Conservation (phyloP, 2,329 filamentous ascomycete genomes). For the Penicillium sp. region DNA sequence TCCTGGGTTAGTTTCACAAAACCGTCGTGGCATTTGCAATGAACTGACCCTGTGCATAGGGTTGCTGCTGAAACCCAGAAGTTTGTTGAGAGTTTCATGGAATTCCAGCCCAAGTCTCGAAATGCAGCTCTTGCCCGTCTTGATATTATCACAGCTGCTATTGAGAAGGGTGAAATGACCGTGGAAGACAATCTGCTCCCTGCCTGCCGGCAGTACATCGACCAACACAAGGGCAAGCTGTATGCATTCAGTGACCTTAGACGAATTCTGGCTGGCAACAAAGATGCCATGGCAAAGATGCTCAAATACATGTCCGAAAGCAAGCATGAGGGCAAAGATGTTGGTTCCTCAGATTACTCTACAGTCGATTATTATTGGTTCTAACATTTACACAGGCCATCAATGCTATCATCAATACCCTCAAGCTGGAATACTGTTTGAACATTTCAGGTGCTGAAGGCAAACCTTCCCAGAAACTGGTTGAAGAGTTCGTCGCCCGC, state of each 20-base stretch:
- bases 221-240: slow-evolving; percentile 42
- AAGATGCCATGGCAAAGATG: slow-evolving; percentile 26
- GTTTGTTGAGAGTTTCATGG: slow-evolving; percentile 37
- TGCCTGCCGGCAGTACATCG: slow-evolving; percentile 43
- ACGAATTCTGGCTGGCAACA: slow-evolving; percentile 32
- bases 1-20: slow-evolving; percentile 32
- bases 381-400: slow-evolving; percentile 19
- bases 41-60: slow-evolving; percentile 23
- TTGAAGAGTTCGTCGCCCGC: slow-evolving; percentile 39
- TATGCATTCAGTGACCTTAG: slow-evolving; percentile 49
- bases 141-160: slow-evolving; percentile 29
- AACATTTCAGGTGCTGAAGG: slow-evolving; percentile 33
- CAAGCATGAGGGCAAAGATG: slow-evolving; percentile 21
- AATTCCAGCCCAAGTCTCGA: slow-evolving; percentile 39
- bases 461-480: slow-evolving; percentile 24
- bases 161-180: slow-evolving; percentile 27
- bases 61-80: slow-evolving; percentile 30
- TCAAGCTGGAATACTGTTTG: slow-evolving; percentile 47
- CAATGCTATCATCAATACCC: slow-evolving; percentile 41
- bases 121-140: slow-evolving; percentile 43
- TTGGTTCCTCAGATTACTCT: slow-evolving; percentile 15
- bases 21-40: neutral
- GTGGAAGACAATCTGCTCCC: slow-evolving; percentile 33
- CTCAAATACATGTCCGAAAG: slow-evolving; percentile 25
- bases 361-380: neutral